phyloP scores from a whole-genome alignment of 2,329 filamentous ascomycete genomes.

The Aspergillus japonicus region DNA sequence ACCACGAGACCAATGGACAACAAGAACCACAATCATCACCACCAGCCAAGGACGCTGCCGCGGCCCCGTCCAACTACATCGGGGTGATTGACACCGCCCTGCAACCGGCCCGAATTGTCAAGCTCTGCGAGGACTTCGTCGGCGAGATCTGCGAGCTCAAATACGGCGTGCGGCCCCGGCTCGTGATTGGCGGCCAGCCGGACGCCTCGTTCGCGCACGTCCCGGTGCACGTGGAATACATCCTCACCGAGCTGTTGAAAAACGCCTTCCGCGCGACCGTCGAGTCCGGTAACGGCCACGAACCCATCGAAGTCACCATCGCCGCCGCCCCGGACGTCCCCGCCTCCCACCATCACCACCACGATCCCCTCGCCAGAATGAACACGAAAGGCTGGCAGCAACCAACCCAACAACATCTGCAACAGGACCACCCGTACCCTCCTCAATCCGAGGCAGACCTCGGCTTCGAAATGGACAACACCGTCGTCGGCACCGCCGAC shows the following conservation, averaged over 20 bases:
- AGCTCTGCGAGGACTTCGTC: constrained; percentile 83
- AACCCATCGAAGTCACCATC: constrained; percentile 89
- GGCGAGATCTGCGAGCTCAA: constrained; percentile 95
- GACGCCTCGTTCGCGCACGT: constrained; percentile 90
- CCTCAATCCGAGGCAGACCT: constrained; percentile 27
- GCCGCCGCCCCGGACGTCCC: constrained; percentile 63
- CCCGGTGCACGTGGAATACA: constrained; percentile 95
- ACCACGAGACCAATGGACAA: constrained; percentile 12
- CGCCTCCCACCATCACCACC: neutral
- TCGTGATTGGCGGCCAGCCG: constrained; percentile 80
- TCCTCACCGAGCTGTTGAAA: constrained; percentile 92
- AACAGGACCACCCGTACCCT: constrained; percentile 8
- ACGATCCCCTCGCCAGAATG: constrained; percentile 17
- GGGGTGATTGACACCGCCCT: constrained; percentile 93
- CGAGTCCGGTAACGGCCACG: constrained; percentile 73
- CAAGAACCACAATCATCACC: neutral
- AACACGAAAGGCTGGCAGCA: neutral
- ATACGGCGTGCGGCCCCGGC: constrained; percentile 80
- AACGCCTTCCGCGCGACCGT: constrained; percentile 94
- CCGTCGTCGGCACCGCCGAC: constrained; percentile 28
- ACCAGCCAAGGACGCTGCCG: constrained; percentile 18
- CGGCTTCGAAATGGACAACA: constrained; percentile 31
- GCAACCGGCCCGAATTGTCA: constrained; percentile 75
- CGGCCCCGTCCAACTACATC: constrained; percentile 64
- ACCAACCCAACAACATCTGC: constrained; percentile 24